Evolutionary conservation across 2,329 filamentous ascomycete genomes (phyloP).

Genomic region (Trichoderma asperellum): DNA sequence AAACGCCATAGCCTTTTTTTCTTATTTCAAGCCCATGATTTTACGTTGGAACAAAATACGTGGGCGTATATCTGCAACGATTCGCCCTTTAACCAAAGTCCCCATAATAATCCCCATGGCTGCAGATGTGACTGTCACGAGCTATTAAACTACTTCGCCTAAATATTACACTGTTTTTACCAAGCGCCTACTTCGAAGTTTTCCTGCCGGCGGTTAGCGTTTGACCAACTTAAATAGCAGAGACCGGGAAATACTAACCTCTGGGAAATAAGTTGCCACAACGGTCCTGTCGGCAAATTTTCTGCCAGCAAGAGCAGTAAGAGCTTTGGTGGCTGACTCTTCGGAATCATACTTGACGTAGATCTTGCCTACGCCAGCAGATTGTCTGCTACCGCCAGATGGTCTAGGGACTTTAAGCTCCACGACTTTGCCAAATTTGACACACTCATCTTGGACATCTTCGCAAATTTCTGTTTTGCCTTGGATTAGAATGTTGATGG

Average conservation of each 20-base stretch:
- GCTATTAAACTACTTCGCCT: conserved; percentile 26
- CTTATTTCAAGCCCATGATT: conserved; percentile 28
- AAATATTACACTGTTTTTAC: conserved; percentile 52
- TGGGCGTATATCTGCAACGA: conserved; percentile 16
- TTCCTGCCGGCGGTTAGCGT: conserved; percentile 62
- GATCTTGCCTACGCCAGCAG: conserved; percentile 93
- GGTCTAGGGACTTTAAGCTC: conserved; percentile 95
- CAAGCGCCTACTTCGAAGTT: conserved; percentile 92
- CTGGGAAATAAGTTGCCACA: conserved; percentile 93
- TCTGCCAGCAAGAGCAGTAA: conserved; percentile 87
- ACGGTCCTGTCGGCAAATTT: conserved; percentile 98
- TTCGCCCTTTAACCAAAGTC: conserved; percentile 25
- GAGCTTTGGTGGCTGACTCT: conserved; percentile 79
- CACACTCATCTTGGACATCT: conserved; percentile 90
- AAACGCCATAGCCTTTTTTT: conserved; percentile 19
- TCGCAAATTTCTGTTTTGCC: conserved; percentile 83
- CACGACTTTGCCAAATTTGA: conserved; percentile 82
- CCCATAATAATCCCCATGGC: conserved; percentile 16
- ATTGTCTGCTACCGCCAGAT: conserved; percentile 78
- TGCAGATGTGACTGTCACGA: conserved; percentile 19
- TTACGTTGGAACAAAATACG: conserved; percentile 29
- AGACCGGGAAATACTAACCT: conserved; percentile 57
- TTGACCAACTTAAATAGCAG: background rate
- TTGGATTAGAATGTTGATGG: conserved; percentile 41
- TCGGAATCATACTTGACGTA: conserved; percentile 88